These are phyloP conservation scores for Colletotrichum australisinense DNA, from an alignment of 2,329 filamentous ascomycete genomes.

Conservation along the genomic window DNA sequence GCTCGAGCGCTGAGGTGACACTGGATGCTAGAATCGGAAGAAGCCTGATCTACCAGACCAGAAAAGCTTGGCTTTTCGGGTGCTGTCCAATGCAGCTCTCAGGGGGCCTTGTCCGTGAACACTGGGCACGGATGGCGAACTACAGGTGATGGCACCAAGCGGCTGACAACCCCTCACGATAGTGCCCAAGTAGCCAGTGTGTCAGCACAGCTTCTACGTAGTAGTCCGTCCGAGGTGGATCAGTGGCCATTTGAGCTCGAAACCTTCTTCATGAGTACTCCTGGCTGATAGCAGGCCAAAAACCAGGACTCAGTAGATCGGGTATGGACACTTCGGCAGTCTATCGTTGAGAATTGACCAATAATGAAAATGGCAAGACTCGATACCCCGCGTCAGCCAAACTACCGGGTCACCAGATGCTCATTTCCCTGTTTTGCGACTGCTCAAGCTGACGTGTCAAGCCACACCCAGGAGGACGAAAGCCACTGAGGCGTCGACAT, in stretches of 20 bases:
- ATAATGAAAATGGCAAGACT: not conserved
- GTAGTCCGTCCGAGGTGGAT: not conserved
- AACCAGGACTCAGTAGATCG: not conserved
- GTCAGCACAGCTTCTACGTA: not conserved
- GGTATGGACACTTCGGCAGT: not conserved
- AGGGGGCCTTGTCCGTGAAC: conserved; percentile 15
- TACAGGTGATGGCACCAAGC: not conserved
- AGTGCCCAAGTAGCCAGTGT: not conserved
- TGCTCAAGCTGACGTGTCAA: conserved; percentile 1
- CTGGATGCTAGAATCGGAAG: conserved; percentile 5
- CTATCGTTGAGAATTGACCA: not conserved
- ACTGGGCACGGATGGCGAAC: conserved; percentile 14
- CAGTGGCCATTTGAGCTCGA: not conserved
- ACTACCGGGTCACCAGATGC: conserved; percentile 15
- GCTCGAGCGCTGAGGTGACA: conserved; percentile 15
- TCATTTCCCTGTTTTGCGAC: conserved; percentile 8
- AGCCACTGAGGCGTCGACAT: conserved; percentile 6
- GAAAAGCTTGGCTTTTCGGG: conserved; percentile 21
- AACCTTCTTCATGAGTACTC: not conserved
- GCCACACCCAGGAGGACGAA: not conserved
- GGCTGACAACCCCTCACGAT: not conserved
- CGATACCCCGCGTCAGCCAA: conserved; percentile 17
- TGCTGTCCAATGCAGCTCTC: not conserved
- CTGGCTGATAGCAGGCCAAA: not conserved
- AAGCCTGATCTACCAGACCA: conserved; percentile 13